Percentiles rank a stretch among this genome's conserved stretches.
phyloP scores from a whole-genome alignment of 768 basidiomycete genomes.

The Nidularia pulvinata region DNA sequence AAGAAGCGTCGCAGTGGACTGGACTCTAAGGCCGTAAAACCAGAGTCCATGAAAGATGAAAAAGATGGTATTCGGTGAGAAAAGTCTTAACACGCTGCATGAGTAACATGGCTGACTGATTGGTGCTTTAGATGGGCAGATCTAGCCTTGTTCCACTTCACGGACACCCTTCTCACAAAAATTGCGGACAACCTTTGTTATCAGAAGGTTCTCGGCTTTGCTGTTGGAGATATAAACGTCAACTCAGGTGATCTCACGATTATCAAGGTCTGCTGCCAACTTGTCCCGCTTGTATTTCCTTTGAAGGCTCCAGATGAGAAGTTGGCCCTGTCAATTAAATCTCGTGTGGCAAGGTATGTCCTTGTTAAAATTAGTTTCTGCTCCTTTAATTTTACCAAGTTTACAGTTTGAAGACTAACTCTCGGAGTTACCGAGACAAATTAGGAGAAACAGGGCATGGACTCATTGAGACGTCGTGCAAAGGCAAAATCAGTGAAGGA shows the following conservation, averaged over 20 bases:
- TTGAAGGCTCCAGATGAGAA: not conserved
- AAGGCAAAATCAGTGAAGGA: not conserved
- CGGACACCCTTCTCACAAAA: not conserved
- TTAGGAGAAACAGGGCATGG: not conserved
- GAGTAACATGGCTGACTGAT: too few species aligned
- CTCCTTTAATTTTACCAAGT: too few species aligned
- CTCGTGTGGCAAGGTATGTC: not conserved
- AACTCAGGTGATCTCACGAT: not conserved
- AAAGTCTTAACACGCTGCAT: too few species aligned
- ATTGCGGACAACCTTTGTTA: not conserved
- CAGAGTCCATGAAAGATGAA: too few species aligned
- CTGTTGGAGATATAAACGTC: not conserved
- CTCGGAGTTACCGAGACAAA: not conserved
- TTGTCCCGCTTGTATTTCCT: not conserved
- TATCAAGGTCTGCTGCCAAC: not conserved
- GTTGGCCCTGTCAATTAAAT: not conserved
- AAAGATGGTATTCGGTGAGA: too few species aligned
- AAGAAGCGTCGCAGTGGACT: too few species aligned
- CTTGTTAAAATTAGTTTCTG: too few species aligned
- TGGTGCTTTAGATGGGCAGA: not conserved
- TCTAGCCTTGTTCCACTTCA: not conserved
- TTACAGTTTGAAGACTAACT: not conserved
- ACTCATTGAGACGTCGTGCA: not conserved
- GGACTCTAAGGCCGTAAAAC: too few species aligned
- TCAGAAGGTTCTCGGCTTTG: not conserved